Evolutionary conservation across 805 yeast species (phyloP).

Genomic region (Millerozyma acaciae): DNA sequence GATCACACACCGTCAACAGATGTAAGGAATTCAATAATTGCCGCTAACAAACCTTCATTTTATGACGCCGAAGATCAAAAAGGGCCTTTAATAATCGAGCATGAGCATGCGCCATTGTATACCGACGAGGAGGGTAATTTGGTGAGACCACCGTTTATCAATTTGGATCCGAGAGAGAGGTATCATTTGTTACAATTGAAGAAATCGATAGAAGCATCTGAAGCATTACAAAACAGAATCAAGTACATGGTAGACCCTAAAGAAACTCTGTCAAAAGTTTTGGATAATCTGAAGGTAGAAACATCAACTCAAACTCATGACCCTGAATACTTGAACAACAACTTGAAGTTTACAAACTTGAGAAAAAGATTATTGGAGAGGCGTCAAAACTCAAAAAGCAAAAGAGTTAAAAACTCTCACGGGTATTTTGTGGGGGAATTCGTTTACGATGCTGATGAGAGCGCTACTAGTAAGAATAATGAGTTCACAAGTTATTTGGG

Average conservation of each 20-base stretch:
- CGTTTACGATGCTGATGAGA: constrained; percentile 25
- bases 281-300: constrained; percentile 28
- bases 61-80: constrained; percentile 3
- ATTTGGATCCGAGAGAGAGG: constrained; percentile 41
- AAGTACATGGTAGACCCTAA: constrained; percentile 40
- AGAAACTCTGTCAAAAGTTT: constrained; percentile 26
- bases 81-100: constrained; percentile 20
- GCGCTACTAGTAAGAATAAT: constrained; percentile 9
- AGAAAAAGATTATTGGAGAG: constrained; percentile 11
- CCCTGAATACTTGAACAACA: constrained; percentile 21
- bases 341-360: constrained; percentile 23
- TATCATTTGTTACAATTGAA: constrained; percentile 39
- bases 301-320: constrained; percentile 41
- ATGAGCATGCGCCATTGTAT: constrained; percentile 32
- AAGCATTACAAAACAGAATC: constrained; percentile 27
- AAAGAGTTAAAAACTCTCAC: constrained; percentile 16
- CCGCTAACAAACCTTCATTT: not conserved
- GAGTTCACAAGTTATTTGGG: constrained; percentile 35
- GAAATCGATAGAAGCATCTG: constrained; percentile 33
- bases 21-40: not conserved
- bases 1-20: not conserved
- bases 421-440: constrained; percentile 36
- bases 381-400: constrained; percentile 6
- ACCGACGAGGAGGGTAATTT: constrained; percentile 35
- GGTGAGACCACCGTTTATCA: constrained; percentile 43